Conservation (phyloP, 2,329 filamentous ascomycete genomes). For the Diaporthe sp. region DNA sequence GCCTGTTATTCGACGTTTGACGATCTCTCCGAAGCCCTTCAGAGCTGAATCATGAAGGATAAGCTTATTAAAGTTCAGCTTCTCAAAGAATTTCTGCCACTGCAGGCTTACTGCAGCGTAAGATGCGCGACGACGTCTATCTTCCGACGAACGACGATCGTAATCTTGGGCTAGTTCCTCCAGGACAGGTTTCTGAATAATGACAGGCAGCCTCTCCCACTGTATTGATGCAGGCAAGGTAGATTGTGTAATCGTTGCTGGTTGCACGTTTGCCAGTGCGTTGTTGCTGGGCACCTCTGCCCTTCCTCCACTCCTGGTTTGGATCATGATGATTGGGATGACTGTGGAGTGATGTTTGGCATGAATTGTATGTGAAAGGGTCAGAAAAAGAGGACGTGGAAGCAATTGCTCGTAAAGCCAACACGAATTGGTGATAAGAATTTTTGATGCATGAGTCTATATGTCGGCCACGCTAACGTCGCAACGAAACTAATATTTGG, state of each 20-base stretch:
- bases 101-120: slow-evolving; percentile 22
- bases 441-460: neutral
- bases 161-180: neutral
- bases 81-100: slow-evolving; percentile 26
- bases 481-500: neutral
- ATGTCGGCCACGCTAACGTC: neutral
- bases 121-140: neutral
- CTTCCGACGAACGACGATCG: neutral
- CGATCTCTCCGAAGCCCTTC: neutral
- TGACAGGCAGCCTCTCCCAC: slow-evolving; percentile 39
- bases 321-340: neutral
- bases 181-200: neutral
- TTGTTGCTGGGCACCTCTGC: neutral
- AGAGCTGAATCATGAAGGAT: neutral
- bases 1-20: neutral
- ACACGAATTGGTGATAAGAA: neutral
- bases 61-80: slow-evolving; percentile 8
- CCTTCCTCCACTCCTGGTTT: too few relatives aligned
- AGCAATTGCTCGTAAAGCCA: neutral
- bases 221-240: neutral
- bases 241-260: neutral
- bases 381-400: neutral
- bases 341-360: too few relatives aligned
- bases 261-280: neutral
- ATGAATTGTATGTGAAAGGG: neutral